Percentiles rank a stretch among this genome's conserved stretches.
These are phyloP conservation scores for Isoetes taiwanensis DNA, from an alignment of 75 land plant genomes.

Conservation along the genomic window DNA sequence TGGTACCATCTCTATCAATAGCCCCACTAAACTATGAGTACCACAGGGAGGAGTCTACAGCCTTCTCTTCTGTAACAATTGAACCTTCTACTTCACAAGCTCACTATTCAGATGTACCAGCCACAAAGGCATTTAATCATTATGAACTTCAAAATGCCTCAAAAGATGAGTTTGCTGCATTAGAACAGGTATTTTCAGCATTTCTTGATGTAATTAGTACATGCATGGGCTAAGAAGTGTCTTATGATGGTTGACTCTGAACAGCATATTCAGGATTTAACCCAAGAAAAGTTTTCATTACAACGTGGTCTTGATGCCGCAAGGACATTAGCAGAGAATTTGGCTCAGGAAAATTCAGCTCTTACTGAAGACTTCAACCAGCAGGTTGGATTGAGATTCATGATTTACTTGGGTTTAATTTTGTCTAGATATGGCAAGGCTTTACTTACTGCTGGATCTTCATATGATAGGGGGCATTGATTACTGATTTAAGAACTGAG, in stretches of 20 bases:
- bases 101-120: no score
- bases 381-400: slow-evolving; percentile 58
- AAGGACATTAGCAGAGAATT: slow-evolving; percentile 50
- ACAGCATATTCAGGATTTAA: slow-evolving; percentile 95
- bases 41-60: no score
- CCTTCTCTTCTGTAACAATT: no score
- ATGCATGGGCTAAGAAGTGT: not conserved
- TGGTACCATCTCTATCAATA: no score
- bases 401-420: slow-evolving; percentile 1
- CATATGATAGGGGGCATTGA: slow-evolving; percentile 52
- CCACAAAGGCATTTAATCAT: no score
- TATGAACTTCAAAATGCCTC: no score
- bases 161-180: slow-evolving; percentile 59
- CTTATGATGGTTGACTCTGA: not conserved
- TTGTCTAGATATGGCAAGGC: slow-evolving; percentile 8
- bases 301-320: slow-evolving; percentile 70
- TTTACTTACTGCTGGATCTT: not conserved
- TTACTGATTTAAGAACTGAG: slow-evolving; percentile 65
- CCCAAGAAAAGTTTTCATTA: slow-evolving; percentile 82
- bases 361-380: slow-evolving; percentile 77
- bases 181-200: slow-evolving; percentile 47
- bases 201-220: not conserved
- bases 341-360: slow-evolving; percentile 70
- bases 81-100: no score
- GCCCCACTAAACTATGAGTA: no score